Conservation (phyloP, 768 basidiomycete species). For the Psilocybe cyanescens region DNA sequence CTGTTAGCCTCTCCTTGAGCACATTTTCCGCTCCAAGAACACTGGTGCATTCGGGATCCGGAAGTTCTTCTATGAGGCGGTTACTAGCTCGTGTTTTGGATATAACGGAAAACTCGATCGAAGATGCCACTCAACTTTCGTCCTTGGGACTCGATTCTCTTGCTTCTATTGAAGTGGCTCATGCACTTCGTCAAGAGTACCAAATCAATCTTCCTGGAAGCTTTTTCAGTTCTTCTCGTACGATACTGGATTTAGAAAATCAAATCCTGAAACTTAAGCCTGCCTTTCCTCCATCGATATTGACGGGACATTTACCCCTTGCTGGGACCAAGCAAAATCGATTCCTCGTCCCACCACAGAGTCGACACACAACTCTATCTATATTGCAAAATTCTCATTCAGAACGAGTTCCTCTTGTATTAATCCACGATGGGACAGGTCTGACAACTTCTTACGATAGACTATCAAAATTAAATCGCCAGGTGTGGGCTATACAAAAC, state of each 20-base stretch:
- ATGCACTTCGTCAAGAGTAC: constrained; percentile 46
- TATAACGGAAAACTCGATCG: constrained; percentile 36
- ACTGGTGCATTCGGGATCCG: constrained; percentile 27
- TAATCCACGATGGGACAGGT: constrained; percentile 79
- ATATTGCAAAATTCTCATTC: constrained; percentile 38
- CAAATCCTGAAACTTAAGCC: constrained; percentile 27
- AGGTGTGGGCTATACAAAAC: constrained; percentile 66
- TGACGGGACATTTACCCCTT: not conserved
- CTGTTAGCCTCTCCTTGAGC: constrained; percentile 15
- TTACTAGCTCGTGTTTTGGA: constrained; percentile 25
- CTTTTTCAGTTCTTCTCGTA: constrained; percentile 45
- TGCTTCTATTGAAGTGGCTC: constrained; percentile 62
- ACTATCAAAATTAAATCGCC: constrained; percentile 48
- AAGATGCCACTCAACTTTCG: constrained; percentile 49
- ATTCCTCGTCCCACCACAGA: not conserved
- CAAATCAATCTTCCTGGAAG: constrained; percentile 45
- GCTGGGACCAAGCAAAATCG: not conserved
- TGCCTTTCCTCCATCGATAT: not conserved
- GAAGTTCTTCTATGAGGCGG: constrained; percentile 8
- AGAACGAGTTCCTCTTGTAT: constrained; percentile 48
- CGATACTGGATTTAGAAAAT: constrained; percentile 39
- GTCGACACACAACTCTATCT: constrained; percentile 9
- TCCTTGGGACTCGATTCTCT: constrained; percentile 67
- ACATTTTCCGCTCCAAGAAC: constrained; percentile 39
- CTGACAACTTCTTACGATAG: constrained; percentile 53